A percentile compares a stretch with the other conserved stretches of the same genome.
Conservation (phyloP, 306 rosid species). For the Trichosanthes cucumerina region DNA sequence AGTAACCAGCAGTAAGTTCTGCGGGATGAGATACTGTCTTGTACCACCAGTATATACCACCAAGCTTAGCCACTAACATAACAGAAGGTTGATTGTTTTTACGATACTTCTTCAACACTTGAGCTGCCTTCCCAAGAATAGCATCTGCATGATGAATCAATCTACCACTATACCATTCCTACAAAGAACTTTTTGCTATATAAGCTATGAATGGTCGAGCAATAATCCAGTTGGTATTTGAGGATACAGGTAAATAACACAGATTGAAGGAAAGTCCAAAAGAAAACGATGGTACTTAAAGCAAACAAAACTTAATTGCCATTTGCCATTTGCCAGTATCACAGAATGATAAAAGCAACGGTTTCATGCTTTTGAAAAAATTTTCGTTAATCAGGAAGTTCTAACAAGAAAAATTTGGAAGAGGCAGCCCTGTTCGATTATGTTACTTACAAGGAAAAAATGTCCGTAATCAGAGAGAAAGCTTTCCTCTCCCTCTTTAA, state of each 20-base stretch:
- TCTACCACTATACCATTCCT: slow-evolving; percentile 33
- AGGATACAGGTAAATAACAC: not conserved
- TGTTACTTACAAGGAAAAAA: slow-evolving; percentile 34
- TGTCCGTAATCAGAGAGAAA: slow-evolving; percentile 34
- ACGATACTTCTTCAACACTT: slow-evolving; percentile 20
- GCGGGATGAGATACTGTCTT: slow-evolving; percentile 23
- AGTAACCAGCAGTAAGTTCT: slow-evolving; percentile 34
- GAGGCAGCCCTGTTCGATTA: slow-evolving; percentile 2
- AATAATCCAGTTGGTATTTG: not conserved
- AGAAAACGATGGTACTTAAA: not conserved
- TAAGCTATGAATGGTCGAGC: not conserved
- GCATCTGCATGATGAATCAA: slow-evolving; percentile 31
- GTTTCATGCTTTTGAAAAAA: not conserved
- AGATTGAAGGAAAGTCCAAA: not conserved
- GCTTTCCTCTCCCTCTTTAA: slow-evolving; percentile 27
- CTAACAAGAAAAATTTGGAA: not conserved
- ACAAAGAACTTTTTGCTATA: not conserved
- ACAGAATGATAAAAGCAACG: not conserved
- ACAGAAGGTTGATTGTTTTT: slow-evolving; percentile 12
- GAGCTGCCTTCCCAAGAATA: slow-evolving; percentile 28
- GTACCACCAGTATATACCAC: slow-evolving; percentile 31
- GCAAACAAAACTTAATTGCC: not conserved
- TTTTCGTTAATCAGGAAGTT: not conserved
- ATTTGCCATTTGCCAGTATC: no score
- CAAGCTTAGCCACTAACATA: slow-evolving; percentile 27